Base-by-base conservation (phyloP, 192 early-diverging fungal species). In the Podila epicladia region DNA sequence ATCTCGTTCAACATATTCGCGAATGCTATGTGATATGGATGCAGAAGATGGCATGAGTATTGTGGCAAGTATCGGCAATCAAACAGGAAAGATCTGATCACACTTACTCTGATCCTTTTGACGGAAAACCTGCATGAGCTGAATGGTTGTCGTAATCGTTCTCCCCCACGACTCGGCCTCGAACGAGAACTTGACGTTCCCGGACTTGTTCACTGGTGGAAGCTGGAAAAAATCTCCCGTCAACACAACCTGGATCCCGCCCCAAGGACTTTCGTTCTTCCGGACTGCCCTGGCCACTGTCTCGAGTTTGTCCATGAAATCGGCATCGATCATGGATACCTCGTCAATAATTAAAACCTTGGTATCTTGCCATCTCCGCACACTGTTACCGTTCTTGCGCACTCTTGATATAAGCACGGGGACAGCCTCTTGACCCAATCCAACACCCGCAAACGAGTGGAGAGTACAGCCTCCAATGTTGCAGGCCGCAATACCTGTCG, bases 191-290 rank as follows among this genome's bases (percentile, higher is more conserved):
- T 84, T 84, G 9, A 82, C 82, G 3, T 58, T 69, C 29, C 84
- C 83, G 32, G 64, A 64, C 45, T 84, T 82, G 7, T 87, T 71
- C 9, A 95, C 92, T 3, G 94, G 94, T 37, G 94, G 94, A 28
- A 95, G 82, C 73, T 95, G 94, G 74, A 92, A 95, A 64, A 95
- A 95, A 38, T 95, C 94, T 9, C 94, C 94, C 0, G 93, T 92
- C 17, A 85, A 26, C 3, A 85, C 72, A 4, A 95, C 76, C 66
- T 95, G 94, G 37, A 95, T 89, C 2, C 93, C 93, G 45, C 94
- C 94, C 87, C 94, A 95, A 0, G 91, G 94, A 11, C 48, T 31
- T 35, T 58, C 28, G 5, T 55, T 63, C 22, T 50, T 82, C 5
- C 83, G 68, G n/a, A 93, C 28, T 22, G 49, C 41, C 29, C 91